Conservation (phyloP, 2,329 filamentous ascomycete species). For the Epichloe coenophiala region DNA sequence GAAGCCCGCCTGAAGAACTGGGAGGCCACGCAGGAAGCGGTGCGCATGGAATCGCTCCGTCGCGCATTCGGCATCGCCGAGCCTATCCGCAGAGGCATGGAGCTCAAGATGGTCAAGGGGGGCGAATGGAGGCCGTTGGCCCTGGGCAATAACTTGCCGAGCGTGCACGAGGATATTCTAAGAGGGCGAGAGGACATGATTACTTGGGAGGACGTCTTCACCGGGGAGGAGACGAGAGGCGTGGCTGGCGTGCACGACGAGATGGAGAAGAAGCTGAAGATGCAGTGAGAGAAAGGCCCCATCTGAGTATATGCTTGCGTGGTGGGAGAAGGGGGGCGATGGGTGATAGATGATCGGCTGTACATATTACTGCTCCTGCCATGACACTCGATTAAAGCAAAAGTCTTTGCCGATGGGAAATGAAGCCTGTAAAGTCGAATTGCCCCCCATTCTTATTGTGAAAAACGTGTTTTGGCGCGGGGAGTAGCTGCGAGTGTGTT, state of each 20-base stretch:
- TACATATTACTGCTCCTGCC: no score
- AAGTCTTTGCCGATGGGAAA: no score
- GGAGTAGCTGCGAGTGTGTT: no score
- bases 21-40: slow-evolving; percentile 73
- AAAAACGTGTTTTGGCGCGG: no score
- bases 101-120: slow-evolving; percentile 73
- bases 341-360: no score
- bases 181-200: slow-evolving; percentile 63
- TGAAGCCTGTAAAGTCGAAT: no score
- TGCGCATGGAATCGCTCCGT: slow-evolving; percentile 81
- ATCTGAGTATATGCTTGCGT: neutral
- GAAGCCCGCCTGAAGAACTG: slow-evolving; percentile 80
- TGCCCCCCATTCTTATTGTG: no score
- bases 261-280: slow-evolving; percentile 86
- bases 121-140: slow-evolving; percentile 68
- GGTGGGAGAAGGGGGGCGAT: no score
- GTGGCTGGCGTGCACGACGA: slow-evolving; percentile 72
- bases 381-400: no score
- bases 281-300: slow-evolving; percentile 26
- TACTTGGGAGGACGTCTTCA: slow-evolving; percentile 89
- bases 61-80: slow-evolving; percentile 86
- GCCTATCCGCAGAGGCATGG: slow-evolving; percentile 86
- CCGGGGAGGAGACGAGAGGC: slow-evolving; percentile 59
- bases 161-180: slow-evolving; percentile 83
- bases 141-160: slow-evolving; percentile 44